Evolutionary conservation across 2,329 filamentous ascomycete species (phyloP), one percentile per base, ranked within the genome.

Genomic region (Fusarium sarcochroum): DNA sequence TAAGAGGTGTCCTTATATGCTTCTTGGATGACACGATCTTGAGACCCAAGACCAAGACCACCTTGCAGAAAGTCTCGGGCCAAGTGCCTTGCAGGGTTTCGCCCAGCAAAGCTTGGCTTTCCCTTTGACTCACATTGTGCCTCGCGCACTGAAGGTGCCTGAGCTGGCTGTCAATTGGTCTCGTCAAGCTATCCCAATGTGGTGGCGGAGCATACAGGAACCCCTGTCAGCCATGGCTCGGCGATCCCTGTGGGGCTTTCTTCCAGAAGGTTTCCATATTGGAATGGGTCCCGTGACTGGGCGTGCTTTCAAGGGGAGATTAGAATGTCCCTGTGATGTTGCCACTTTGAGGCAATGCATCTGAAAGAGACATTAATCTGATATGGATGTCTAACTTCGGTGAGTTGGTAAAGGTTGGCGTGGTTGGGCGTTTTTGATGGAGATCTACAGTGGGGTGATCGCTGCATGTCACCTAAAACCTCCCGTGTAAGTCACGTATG

Each of bases 221-320:
- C n/a, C 54, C 61, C 34, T 40, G 42, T 34, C 50, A n/a, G n/a
- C 23, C 6, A 23, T 23, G 23, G 23, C 50, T 55, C 18, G 48
- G 10, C 20, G 32, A 58, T 45, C 35, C 20, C 27, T 11, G 21
- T 45, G 18, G 58, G 27, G 51, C 15, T n/a, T 18, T 34, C 9
- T 68, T 69, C 66, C 15, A 50, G 66, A 69, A 69, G 41, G 9
- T 7, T 69, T 69, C 61, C 44, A 18, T 49, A 40, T 63, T 49
- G 6, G n/a, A 51, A 49, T 15, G 18, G 41, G 35, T 69, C 66
- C 20, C 52, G 42, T 69, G 66, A 69, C 41, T 17, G 17, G 44
- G 55, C 32, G 20, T 20, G 35, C 17, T 38, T 20, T 40, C 20
- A 14, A 30, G 4, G 10, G 35, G 14, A 38, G 11, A 32, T 46